Evolutionary conservation across 2,329 filamentous ascomycete genomes (phyloP).

Genomic region (Alternaria gansuensis): DNA sequence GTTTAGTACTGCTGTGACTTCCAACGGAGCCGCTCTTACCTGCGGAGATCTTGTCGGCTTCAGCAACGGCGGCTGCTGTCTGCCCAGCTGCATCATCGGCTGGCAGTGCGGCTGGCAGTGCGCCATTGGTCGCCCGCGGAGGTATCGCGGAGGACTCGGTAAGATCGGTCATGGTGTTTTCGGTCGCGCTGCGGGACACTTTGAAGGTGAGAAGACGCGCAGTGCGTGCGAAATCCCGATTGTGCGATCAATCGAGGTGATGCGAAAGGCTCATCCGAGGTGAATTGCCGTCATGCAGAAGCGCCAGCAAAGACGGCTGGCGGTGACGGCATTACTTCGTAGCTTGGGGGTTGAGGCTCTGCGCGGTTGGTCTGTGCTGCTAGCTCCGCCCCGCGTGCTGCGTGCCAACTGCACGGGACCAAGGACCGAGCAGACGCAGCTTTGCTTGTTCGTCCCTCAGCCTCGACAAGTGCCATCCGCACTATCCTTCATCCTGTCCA

Average conservation of each 20-base stretch:
- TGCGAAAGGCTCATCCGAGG: neutral
- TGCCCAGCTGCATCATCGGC: conserved; percentile 49
- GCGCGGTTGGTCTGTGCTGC: conserved; percentile 1
- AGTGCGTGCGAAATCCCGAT: neutral
- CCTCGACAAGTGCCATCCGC: conserved; percentile 5
- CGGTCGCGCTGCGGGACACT: neutral
- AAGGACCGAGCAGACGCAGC: neutral
- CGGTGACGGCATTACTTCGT: conserved; percentile 18
- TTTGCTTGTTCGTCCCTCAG: conserved; percentile 3
- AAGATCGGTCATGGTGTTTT: conserved; percentile 34
- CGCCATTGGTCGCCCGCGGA: conserved; percentile 36
- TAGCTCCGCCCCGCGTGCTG: neutral
- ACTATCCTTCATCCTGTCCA: neutral
- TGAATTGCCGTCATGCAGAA: neutral
- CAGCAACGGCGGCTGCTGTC: conserved; percentile 50
- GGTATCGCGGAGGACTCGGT: conserved; percentile 15
- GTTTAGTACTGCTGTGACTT: conserved; percentile 15
- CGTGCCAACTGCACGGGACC: conserved; percentile 7
- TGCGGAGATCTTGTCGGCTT: conserved; percentile 55
- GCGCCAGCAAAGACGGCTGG: conserved; percentile 11
- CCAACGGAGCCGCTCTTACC: conserved; percentile 31
- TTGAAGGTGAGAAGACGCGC: neutral
- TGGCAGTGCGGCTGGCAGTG: conserved; percentile 40
- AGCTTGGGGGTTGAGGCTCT: conserved; percentile 1
- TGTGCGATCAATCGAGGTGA: neutral